Base-by-base conservation (phyloP, 306 rosid species). In the Dryas alaskensis region DNA sequence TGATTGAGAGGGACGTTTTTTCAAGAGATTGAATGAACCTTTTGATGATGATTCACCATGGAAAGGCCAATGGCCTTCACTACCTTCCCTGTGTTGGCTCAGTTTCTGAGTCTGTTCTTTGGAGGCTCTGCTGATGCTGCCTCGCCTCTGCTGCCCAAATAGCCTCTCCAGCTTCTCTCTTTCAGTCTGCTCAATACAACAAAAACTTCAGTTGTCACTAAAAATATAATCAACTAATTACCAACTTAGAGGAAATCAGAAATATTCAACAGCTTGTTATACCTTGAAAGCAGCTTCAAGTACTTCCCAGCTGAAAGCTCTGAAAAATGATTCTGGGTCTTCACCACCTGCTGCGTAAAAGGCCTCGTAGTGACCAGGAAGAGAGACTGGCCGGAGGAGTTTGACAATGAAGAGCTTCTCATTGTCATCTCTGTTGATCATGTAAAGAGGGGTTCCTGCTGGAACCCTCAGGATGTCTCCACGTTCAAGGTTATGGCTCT, bases 201-300 rank as follows among this genome's bases (percentile, higher is more conserved):
- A 42, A 48, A 45, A 39, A 16, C 42, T 8, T 6, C n/a, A 16
- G 2, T 8, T n/a, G 2, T 27, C 37, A 43, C 16, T 3, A n/a
- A 5, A 19, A 50, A 10, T 10, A n/a, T 45, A 25, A 2, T 45
- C 14, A 25, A 10, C 19, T 31, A 31, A 31, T n/a, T 10, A 0
- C 13, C 47, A 52, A 14, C 51, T 50, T 31, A 69, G 25, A 7
- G 2, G 16, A n/a, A 31, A 31, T 31, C 37, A 31, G 37, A 31
- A 31, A 31, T 31, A 31, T 31, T 31, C 37, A 31, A 31, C 37
- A 31, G 37, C 37, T 31, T 31, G 37, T 31, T 10, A 2, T 78
- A 87, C 96, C 81, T 83, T 81, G 9, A 84, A 46, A 37, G 92
- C 86, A 39, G 92, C 85, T 70, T 87, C 75, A 13, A 92, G 91